Evolutionary conservation across 176 grass and related monocot genomes (phyloP), one percentile per base, ranked within the genome.

Genomic region (Luzula sylvatica): DNA sequence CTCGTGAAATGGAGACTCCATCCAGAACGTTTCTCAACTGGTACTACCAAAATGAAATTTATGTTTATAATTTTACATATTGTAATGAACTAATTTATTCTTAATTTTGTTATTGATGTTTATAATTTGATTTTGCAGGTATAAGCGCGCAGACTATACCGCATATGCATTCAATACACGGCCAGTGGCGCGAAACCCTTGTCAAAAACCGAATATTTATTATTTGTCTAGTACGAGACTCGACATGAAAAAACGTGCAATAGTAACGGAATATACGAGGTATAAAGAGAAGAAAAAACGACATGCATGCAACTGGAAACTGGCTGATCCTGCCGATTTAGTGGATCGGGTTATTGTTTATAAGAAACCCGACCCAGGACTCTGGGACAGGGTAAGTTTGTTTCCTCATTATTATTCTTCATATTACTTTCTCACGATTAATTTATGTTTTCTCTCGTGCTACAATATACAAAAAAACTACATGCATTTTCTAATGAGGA

Each of bases 1-100:
- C 80, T 35, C 51, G 80, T 66, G 90, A 96, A 59, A 96, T 96
- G 90, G 84, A 96, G 74, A 96, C 49, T 16, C 90, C 90, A 7
- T 29, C 82, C 58, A 66, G 90, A 7, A 82, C 84, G 2, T 96
- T 88, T 72, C 80, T 96, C 53, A 96, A 96, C 65, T 96, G 90
- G 90, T 85, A 85, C 72, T 4, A 35, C 5, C 9, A 2, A 35
- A 35, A 35, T 35, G 15, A 49, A 45, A n/a, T n/a, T n/a, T n/a
- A n/a, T n/a, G n/a, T n/a, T n/a, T n/a, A n/a, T n/a, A n/a, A n/a
- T n/a, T n/a, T n/a, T n/a, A n/a, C n/a, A n/a, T n/a, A n/a, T n/a
- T n/a, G n/a, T n/a, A n/a, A n/a, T n/a, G n/a, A n/a, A n/a, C n/a
- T n/a, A n/a, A n/a, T n/a, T n/a, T n/a, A n/a, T n/a, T n/a, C n/a